Evolutionary conservation across 441 rosid species (phyloP), one percentile per base, ranked within the genome.

Genomic region (Euphorbia celastroides): DNA sequence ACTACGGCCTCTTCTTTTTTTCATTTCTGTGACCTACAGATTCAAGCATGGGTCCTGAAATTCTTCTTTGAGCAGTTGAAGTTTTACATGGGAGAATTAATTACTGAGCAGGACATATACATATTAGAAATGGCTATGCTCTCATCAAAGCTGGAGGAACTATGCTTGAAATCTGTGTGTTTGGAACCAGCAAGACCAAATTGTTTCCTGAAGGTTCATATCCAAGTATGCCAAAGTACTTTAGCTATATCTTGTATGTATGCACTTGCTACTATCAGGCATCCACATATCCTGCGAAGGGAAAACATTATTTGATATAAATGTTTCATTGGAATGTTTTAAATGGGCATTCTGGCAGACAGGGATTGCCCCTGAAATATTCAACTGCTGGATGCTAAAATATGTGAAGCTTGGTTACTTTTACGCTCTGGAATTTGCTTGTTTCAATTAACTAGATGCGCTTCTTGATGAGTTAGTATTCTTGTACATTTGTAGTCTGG

Each of bases 401-500:
- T 30, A 63, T 67, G 14, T 42, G 38, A 20, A 56, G 16, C 23
- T 65, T 30, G 62, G 10, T 65, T 23, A 22, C 9, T 11, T 59
- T n/a, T 30, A 26, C 60, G 5, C 61, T 32, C 17, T 57, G 25
- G 20, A 12, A 38, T 6, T 23, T n/a, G 23, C 17, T 44, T 30
- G 12, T 31, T 60, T 55, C 11, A 14, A n/a, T 7, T 66, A 65
- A 60, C 38, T 25, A 32, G 32, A 31, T 50, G 54, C 46, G 51
- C 65, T 50, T 17, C 41, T 23, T 79, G 28, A 22, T 41, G 62
- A 58, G 27, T 66, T 34, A 26, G 42, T 28, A 30, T 30, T 59
- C 57, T 13, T 60, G 30, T n/a, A 61, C n/a, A 50, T 12, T 55
- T 71, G 78, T 52, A 79, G 80, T 68, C 68, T 72, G 73, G 60